phyloP scores from a whole-genome alignment of 441 rosid genomes.

The Syzygium syzygioides region DNA sequence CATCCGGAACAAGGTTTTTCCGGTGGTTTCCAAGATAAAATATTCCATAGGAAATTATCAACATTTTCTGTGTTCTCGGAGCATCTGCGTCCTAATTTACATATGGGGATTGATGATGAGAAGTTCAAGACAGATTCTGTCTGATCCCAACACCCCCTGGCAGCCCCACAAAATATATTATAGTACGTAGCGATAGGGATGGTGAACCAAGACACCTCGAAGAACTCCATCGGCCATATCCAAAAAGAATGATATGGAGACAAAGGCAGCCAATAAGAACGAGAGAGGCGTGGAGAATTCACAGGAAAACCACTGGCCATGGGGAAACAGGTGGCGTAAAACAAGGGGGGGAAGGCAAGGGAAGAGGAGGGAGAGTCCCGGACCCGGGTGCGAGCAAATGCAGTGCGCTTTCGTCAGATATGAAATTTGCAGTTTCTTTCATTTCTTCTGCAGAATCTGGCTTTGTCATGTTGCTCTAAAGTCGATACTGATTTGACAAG shows the following conservation, averaged over 20 bases:
- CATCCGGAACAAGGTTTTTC: neutral
- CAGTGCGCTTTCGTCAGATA: neutral
- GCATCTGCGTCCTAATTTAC: neutral
- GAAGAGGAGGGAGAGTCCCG: neutral
- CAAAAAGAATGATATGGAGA: neutral
- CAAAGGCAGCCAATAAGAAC: neutral
- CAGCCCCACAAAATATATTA: neutral
- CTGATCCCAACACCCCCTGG: neutral
- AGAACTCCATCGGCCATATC: neutral
- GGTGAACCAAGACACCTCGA: neutral
- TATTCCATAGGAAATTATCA: neutral
- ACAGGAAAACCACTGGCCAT: conserved; percentile 4
- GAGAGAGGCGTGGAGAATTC: neutral
- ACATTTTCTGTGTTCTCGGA: neutral
- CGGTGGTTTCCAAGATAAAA: neutral
- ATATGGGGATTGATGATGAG: neutral
- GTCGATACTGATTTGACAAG: neutral
- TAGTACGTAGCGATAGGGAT: neutral
- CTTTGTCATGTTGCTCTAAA: neutral
- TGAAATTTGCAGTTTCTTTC: neutral
- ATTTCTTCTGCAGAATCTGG: neutral
- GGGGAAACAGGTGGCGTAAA: conserved; percentile 14
- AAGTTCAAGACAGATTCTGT: neutral
- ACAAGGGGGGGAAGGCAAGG: neutral
- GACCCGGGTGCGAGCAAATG: neutral